Evolutionary conservation across 2,329 filamentous ascomycete genomes (phyloP).

Genomic region (Tolypocladium tundrense): DNA sequence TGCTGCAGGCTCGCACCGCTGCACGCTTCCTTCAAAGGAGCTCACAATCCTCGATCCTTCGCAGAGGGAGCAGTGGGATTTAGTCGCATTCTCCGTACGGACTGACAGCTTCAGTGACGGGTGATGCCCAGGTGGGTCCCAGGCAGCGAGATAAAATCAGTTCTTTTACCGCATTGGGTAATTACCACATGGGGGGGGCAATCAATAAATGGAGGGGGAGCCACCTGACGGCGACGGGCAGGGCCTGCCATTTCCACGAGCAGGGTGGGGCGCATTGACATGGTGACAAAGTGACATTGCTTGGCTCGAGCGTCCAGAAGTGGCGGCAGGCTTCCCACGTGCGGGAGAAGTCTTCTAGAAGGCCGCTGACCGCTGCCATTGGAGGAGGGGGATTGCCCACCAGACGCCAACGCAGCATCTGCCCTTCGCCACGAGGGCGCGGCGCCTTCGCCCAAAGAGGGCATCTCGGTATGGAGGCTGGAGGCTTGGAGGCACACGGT

Average conservation of each 20-base stretch:
- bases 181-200: not conserved
- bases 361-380: not conserved
- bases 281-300: not conserved
- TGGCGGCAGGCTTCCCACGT: slow-evolving; percentile 3
- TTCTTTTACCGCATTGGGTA: not conserved
- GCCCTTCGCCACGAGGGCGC: not conserved
- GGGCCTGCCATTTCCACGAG: not conserved
- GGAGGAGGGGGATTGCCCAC: too few relatives aligned
- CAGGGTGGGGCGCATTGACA: not conserved
- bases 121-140: not conserved
- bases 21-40: not conserved
- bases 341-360: slow-evolving; percentile 17
- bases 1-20: not conserved
- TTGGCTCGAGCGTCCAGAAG: not conserved
- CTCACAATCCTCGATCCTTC: not conserved
- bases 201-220: not conserved
- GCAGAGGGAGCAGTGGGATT: not conserved
- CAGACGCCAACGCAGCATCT: not conserved
- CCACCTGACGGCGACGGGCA: not conserved
- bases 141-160: not conserved
- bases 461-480: not conserved
- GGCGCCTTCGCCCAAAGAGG: not conserved
- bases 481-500: not conserved
- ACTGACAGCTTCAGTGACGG: not conserved
- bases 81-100: not conserved